These are phyloP conservation scores for Leccinum variicolor DNA, from an alignment of 768 basidiomycete species.

Conservation along the genomic window DNA sequence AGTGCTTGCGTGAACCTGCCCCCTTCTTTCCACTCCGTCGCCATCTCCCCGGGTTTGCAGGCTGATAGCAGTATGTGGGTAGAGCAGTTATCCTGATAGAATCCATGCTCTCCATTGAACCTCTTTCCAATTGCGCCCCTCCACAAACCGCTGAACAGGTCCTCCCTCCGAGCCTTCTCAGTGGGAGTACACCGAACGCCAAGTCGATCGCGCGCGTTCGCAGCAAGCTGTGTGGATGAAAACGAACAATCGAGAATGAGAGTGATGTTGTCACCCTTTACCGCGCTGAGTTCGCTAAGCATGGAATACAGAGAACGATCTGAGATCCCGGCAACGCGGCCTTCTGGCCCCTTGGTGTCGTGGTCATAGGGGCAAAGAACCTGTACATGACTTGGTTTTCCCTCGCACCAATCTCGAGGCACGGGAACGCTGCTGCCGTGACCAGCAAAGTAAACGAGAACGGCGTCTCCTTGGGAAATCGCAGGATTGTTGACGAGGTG, in stretches of 20 bases:
- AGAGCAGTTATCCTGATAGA: constrained; percentile 38
- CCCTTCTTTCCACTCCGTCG: constrained; percentile 59
- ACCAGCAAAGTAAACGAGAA: constrained; percentile 72
- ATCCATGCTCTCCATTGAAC: constrained; percentile 38
- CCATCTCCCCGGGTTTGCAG: constrained; percentile 51
- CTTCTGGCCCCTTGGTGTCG: constrained; percentile 45
- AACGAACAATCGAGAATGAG: constrained; percentile 67
- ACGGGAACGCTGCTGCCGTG: constrained; percentile 59
- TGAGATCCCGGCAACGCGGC: constrained; percentile 59
- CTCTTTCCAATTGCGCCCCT: constrained; percentile 38
- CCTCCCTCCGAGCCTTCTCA: constrained; percentile 48
- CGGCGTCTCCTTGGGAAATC: constrained; percentile 60
- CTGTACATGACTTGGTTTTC: constrained; percentile 43
- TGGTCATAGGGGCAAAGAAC: constrained; percentile 68
- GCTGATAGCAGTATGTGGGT: constrained; percentile 59
- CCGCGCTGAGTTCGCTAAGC: constrained; percentile 50
- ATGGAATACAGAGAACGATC: constrained; percentile 64
- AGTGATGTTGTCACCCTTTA: constrained; percentile 69
- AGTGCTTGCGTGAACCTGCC: constrained; percentile 61
- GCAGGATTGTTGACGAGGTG: constrained; percentile 61
- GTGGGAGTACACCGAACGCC: constrained; percentile 61
- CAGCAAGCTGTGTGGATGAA: constrained; percentile 38
- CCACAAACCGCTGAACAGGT: constrained; percentile 58
- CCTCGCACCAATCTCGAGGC: constrained; percentile 59
- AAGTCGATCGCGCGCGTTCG: constrained; percentile 42